These are phyloP conservation scores for Gymnopilus junonius DNA, from an alignment of 768 basidiomycete species.

Conservation along the genomic window DNA sequence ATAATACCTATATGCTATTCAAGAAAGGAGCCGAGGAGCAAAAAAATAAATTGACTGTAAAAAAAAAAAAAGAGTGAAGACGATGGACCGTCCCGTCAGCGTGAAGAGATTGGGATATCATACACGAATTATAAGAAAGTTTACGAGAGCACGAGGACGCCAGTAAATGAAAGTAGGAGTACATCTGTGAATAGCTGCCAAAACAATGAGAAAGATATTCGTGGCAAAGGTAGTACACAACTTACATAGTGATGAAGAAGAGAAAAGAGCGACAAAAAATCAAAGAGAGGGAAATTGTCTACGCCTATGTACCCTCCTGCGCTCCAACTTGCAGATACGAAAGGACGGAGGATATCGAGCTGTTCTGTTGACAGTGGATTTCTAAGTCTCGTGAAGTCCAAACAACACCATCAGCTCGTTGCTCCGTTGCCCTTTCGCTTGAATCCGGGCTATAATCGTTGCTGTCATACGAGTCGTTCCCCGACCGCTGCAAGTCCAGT, in stretches of 20 bases:
- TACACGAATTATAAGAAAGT: conserved; percentile 28
- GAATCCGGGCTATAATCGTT: conserved; percentile 25
- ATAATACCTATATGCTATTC: conserved; percentile 16
- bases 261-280: not conserved
- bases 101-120: conserved; percentile 16
- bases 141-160: conserved; percentile 13
- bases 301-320: conserved; percentile 36
- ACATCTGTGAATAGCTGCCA: conserved; percentile 12
- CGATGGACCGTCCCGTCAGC: conserved; percentile 1
- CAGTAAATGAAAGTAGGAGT: conserved; percentile 9
- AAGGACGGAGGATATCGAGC: conserved; percentile 77
- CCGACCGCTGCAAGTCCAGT: conserved; percentile 46
- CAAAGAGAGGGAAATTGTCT: conserved; percentile 16
- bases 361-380: conserved; percentile 87
- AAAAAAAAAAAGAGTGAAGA: not conserved
- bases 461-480: conserved; percentile 35
- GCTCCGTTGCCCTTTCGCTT: conserved; percentile 24
- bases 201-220: conserved; percentile 9
- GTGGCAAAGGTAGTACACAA: not conserved
- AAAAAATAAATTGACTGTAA: conserved; percentile 5
- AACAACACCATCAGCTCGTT: conserved; percentile 45
- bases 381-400: conserved; percentile 89
- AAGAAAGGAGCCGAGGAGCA: conserved; percentile 10
- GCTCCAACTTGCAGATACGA: conserved; percentile 60
- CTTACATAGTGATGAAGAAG: conserved; percentile 3